These are phyloP conservation scores for Saxispiralis lemnorum DNA, from an alignment of 495 filamentous ascomycete species.

Conservation along the genomic window DNA sequence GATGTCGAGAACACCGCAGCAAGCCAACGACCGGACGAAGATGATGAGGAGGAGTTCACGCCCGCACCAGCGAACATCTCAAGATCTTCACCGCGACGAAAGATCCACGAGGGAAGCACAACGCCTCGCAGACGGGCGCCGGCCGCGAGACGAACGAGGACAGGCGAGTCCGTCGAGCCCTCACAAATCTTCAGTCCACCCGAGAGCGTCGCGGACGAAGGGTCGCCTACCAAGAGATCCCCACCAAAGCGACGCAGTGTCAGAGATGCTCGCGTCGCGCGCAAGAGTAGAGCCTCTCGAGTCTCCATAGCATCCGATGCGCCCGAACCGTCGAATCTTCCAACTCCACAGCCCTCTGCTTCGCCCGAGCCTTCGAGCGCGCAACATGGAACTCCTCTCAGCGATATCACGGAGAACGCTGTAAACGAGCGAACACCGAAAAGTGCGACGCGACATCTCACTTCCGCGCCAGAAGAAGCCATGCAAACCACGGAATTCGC, in stretches of 20 bases:
- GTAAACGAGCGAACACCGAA: slow-evolving; percentile 40
- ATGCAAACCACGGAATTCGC: slow-evolving; percentile 6
- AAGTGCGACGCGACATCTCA: slow-evolving; percentile 1
- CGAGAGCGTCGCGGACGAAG: slow-evolving; percentile 34
- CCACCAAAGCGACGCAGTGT: slow-evolving; percentile 55
- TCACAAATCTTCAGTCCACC: slow-evolving; percentile 43
- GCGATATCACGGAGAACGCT: slow-evolving; percentile 58
- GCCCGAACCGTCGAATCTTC: slow-evolving; percentile 26
- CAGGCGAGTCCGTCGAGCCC: slow-evolving; percentile 36
- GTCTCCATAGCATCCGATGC: slow-evolving; percentile 26
- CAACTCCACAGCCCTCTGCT: slow-evolving; percentile 29
- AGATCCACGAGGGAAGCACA: slow-evolving; percentile 31
- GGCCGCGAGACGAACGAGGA: slow-evolving; percentile 19
- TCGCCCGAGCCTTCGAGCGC: slow-evolving; percentile 35
- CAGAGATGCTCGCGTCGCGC: slow-evolving; percentile 29
- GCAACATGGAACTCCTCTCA: slow-evolving; percentile 43
- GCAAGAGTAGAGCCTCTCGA: slow-evolving; percentile 28
- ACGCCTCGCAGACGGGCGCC: slow-evolving; percentile 14
- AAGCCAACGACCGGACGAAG: slow-evolving; percentile 31
- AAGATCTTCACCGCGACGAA: slow-evolving; percentile 36
- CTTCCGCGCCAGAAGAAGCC: slow-evolving; percentile 3
- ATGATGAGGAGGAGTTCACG: slow-evolving; percentile 64
- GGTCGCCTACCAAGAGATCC: slow-evolving; percentile 45
- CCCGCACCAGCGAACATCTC: slow-evolving; percentile 42
- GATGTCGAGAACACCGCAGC: slow-evolving; percentile 32